These are phyloP conservation scores for Chionographis japonica DNA, from an alignment of 106 monocot genomes.

Conservation along the genomic window DNA sequence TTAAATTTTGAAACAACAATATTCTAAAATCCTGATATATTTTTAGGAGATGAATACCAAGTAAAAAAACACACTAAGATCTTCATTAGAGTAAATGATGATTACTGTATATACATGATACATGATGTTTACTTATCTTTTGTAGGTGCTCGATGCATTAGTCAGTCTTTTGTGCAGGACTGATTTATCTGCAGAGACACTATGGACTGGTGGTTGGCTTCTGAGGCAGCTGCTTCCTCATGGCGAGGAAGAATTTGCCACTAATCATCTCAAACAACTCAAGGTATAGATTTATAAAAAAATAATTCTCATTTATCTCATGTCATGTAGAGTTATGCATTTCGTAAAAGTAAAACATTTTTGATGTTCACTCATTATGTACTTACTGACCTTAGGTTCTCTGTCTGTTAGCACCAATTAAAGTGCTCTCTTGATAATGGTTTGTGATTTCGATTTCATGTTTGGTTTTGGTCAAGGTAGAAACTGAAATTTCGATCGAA, in stretches of 20 bases:
- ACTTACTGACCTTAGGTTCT: too few relatives aligned
- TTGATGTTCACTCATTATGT: too few relatives aligned
- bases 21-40: neutral
- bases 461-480: too few relatives aligned
- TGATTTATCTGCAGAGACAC: slow-evolving; percentile 65
- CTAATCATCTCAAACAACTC: slow-evolving; percentile 57
- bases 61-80: neutral
- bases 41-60: too few relatives aligned
- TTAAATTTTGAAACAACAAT: neutral
- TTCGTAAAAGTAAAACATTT: too few relatives aligned
- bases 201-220: slow-evolving; percentile 96
- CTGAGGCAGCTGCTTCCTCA: slow-evolving; percentile 86
- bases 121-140: slow-evolving; percentile 10
- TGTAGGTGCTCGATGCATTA: slow-evolving; percentile 86
- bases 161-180: slow-evolving; percentile 80
- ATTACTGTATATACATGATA: neutral
- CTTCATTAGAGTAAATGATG: neutral
- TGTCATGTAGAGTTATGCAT: too few relatives aligned
- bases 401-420: too few relatives aligned
- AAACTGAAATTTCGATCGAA: too few relatives aligned
- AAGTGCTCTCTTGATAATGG: too few relatives aligned
- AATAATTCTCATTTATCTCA: too few relatives aligned
- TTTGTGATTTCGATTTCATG: too few relatives aligned
- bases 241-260: slow-evolving; percentile 61
- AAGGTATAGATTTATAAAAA: slow-evolving; percentile 35